Evolutionary conservation across 1,284 basidiomycete species (phyloP), one percentile per base, ranked within the genome.

Genomic region (Ustilago nuda): DNA sequence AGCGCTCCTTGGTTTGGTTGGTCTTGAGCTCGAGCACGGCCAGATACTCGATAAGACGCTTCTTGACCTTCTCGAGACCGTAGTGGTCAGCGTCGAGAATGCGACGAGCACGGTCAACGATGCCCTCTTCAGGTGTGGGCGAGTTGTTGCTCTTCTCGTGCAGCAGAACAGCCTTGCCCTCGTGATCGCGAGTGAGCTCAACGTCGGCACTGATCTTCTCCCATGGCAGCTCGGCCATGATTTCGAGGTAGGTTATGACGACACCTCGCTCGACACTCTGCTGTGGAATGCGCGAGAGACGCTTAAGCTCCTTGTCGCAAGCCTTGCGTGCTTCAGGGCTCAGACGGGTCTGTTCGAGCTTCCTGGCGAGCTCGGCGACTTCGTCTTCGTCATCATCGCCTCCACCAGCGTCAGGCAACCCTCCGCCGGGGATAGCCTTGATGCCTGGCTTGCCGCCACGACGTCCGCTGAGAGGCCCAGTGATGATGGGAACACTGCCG

Each of bases 31-130:
- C 83, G 9, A 87, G 78, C 35, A 88, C 87, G 32, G 87, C 87
- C 8, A 88, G 78, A 66, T 87, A 88, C 68, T 88, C 87, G 52
- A 88, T 81, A 23, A 87, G 77, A 15, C 87, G 84, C 70, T 86
- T 86, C 81, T 88, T 88, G 76, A 88, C 84, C 71, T 87, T 87
- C 23, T 87, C 86, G 15, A 88, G 77, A 12, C 87, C 87, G 57
- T 85, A 87, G 72, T 88, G 87, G 61, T 88, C 87, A 17, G 86
- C 83, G 64, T 88, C 86, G 23, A 88, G 82, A 56, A 86, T 84
- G 27, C 79, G 65, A 23, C 78, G 66, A 30, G 84, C 82, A 33
- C 83, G 76, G 33, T 74, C 72, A 4, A 86, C 81, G 39, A 86
- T 70, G 54, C 80, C 79, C 61, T 85, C 80, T 32, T 74, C 64